Conservation (phyloP, 2,329 filamentous ascomycete genomes). For the Diaporthe vexans region DNA sequence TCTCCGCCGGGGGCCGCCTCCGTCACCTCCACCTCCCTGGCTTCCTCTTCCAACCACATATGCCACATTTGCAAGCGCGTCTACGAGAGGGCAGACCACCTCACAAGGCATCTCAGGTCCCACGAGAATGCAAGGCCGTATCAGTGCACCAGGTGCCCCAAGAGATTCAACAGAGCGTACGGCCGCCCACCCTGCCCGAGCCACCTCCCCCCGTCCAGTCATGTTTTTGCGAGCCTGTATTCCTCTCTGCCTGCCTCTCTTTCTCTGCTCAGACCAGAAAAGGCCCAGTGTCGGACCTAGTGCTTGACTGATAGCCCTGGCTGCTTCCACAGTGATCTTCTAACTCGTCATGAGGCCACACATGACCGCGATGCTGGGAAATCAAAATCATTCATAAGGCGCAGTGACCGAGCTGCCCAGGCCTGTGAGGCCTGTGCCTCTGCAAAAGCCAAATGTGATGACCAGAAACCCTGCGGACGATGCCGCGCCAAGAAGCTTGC, state of each 20-base stretch:
- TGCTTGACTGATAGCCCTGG: not conserved
- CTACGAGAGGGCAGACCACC: slow-evolving; percentile 50
- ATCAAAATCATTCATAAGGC: slow-evolving; percentile 46
- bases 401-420: slow-evolving; percentile 48
- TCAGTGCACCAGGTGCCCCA: slow-evolving; percentile 48
- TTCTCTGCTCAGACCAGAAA: not conserved
- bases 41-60: slow-evolving; percentile 32
- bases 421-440: slow-evolving; percentile 48
- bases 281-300: not conserved
- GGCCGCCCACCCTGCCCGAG: slow-evolving; percentile 33
- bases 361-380: slow-evolving; percentile 48
- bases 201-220: not conserved
- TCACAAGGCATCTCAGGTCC: slow-evolving; percentile 49
- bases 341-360: slow-evolving; percentile 49
- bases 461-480: slow-evolving; percentile 49
- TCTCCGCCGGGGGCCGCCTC: slow-evolving; percentile 28
- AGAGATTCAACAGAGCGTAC: slow-evolving; percentile 50
- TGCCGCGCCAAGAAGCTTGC: slow-evolving; percentile 46
- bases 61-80: slow-evolving; percentile 49
- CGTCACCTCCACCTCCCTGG: slow-evolving; percentile 36
- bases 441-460: slow-evolving; percentile 50
- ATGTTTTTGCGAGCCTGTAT: not conserved
- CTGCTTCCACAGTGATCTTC: slow-evolving; percentile 44
- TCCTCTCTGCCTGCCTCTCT: not conserved
- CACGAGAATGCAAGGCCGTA: slow-evolving; percentile 50